A percentile compares a stretch with the other conserved stretches of the same genome.
Conservation (phyloP, 2,329 filamentous ascomycete genomes). For the Ceratocystis cubensis region DNA sequence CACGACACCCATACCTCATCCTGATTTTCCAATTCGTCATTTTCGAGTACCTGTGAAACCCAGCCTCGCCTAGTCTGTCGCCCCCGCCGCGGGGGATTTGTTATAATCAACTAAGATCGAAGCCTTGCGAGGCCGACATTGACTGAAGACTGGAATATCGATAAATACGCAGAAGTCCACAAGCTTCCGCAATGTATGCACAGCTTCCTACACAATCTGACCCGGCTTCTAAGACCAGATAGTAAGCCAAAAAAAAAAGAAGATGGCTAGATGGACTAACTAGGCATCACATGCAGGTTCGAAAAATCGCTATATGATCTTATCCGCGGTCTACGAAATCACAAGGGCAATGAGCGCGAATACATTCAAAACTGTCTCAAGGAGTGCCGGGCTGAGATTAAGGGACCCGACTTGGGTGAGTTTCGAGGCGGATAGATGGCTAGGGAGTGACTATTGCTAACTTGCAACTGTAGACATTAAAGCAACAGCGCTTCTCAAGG, state of each 20-base stretch:
- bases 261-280: background rate
- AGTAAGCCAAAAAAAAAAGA: background rate
- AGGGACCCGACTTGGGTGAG: conserved; percentile 81
- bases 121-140: background rate
- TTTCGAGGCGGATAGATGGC: conserved; percentile 20
- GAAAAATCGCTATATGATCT: conserved; percentile 99
- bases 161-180: background rate
- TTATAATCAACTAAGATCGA: background rate
- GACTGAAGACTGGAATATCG: background rate
- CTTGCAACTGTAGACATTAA: conserved; percentile 57
- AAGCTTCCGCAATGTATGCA: conserved; percentile 5
- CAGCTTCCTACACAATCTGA: conserved; percentile 19
- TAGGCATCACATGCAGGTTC: conserved; percentile 52
- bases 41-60: background rate
- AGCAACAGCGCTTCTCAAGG: conserved; percentile 85
- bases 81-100: conserved; percentile 8
- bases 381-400: conserved; percentile 90
- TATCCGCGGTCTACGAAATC: conserved; percentile 86
- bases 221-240: conserved; percentile 24
- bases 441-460: background rate
- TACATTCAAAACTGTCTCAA: conserved; percentile 89
- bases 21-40: background rate
- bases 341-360: conserved; percentile 88
- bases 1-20: background rate
- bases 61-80: background rate